Evolutionary conservation across 768 basidiomycete species (phyloP), one percentile per base, ranked within the genome.

Genomic region (Tricholoma sp.): DNA sequence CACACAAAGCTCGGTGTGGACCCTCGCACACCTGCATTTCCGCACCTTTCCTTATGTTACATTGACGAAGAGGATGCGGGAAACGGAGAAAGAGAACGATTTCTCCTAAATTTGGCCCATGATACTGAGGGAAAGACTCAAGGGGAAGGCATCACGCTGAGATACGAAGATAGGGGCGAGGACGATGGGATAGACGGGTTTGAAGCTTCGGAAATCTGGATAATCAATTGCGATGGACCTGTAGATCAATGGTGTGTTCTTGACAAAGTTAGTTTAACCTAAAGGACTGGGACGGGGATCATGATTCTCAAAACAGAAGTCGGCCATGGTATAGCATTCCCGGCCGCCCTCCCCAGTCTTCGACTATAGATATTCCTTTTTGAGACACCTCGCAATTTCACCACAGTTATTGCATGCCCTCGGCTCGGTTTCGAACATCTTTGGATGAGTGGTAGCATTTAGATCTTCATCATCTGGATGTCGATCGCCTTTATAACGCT

Each of bases 1-100:
- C 75, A 80, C 55, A 63, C 64, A 5, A 61, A 64, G 21, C 66
- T 77, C 21, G 66, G 67, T 4, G 57, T 79, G 7, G 71, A 77
- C 21, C 75, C 80, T 1, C 63, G 64, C 3, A 83, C 86, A 0
- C 86, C 87, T 0, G 69, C 74, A 34, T 87, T 82, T 59, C 86
- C 89, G 6, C 90, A 92, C 67, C 59, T 90, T 60, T 91, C 90
- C 34, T 62, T 92, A 57, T 85, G 81, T 64, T 92, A 92, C 65
- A 83, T 91, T 58, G 75, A 74, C 24, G 83, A 91, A 57, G 75
- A 77, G n/a, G 88, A 91, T 59, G 77, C 78, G 3, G 74, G 72
- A 12, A 58, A 64, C 10, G 76, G 70, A 6, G 80, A 86, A 68
- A 80, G 88, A 45, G 71, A 73, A 19, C 74, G 65, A 59, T 80